Base-by-base conservation (phyloP, 2,329 filamentous ascomycete genomes). In the Akanthomyces muscarius region DNA sequence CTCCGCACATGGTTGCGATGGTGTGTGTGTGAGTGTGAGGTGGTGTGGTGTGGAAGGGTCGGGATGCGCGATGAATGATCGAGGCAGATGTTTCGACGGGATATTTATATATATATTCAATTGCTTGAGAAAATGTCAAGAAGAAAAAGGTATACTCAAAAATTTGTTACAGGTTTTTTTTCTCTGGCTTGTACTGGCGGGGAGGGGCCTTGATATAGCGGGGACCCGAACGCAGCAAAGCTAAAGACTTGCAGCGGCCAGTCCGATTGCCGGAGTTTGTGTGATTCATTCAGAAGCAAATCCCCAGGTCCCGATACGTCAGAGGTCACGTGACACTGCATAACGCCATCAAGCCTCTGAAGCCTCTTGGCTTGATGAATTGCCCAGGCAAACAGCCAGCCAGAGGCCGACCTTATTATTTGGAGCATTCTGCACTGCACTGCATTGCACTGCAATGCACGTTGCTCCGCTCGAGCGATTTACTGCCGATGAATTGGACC, bases 241-340 rank as follows among this genome's bases (percentile, higher is more conserved):
- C 25, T 28, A 50, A 16, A 45, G n/a, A 21, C 16, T 45, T 45
- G 18, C 16, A 25, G 23, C 47, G 28, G 48, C 48, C 48, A 51
- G 48, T 51, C 48, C 48, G 48, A 51, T 51, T 33, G 48, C 48
- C 48, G 48, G 48, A 51, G 48, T 51, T 51, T 51, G 25, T 51
- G 25, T 51, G 48, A 51, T 51, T 51, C 48, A 51, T 51, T 51
- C 48, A 33, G 25, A 51, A 51, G 48, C 28, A 30, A 51, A 51
- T 51, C 48, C 48, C 48, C 25, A 30, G 18, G 13, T 51, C 48
- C 25, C 25, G 28, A 51, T 51, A 51, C 48, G 48, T 33, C 48
- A 51, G 48, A 51, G 25, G 1, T 51, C 48, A 51, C 48, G 48
- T 51, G 48, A 33, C 16, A 10, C 25, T 11, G 8, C 48, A 16